These are phyloP conservation scores for Exophiala aquamarina DNA, from an alignment of 2,329 filamentous ascomycete species.

Conservation along the genomic window DNA sequence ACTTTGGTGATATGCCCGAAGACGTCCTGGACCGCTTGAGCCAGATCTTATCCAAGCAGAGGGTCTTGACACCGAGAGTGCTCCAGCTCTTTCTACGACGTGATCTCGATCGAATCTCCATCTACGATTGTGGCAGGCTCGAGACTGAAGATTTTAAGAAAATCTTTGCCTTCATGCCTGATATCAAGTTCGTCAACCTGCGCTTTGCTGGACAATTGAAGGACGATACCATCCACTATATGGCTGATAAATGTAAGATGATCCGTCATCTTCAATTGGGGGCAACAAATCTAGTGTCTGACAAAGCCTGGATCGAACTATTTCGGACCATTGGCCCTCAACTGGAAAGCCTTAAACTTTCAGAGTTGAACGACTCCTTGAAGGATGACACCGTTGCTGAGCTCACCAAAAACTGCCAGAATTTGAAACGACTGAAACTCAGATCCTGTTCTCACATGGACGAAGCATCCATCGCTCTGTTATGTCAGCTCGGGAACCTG, in stretches of 20 bases:
- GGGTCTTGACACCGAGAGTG: slow-evolving; percentile 53
- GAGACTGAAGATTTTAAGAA: slow-evolving; percentile 73
- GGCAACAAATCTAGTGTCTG: slow-evolving; percentile 78
- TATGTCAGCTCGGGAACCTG: slow-evolving; percentile 63
- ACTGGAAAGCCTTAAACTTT: slow-evolving; percentile 71
- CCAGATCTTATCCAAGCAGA: slow-evolving; percentile 64
- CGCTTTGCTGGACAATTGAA: slow-evolving; percentile 91
- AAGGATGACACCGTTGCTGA: slow-evolving; percentile 66
- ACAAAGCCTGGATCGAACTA: slow-evolving; percentile 71
- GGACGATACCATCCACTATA: slow-evolving; percentile 76
- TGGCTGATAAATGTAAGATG: slow-evolving; percentile 68
- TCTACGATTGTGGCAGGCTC: slow-evolving; percentile 67
- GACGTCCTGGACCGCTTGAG: slow-evolving; percentile 58
- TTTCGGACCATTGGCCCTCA: slow-evolving; percentile 64
- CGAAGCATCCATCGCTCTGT: slow-evolving; percentile 62
- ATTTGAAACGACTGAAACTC: slow-evolving; percentile 74
- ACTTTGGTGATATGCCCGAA: slow-evolving; percentile 63
- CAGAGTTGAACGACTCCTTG: slow-evolving; percentile 81
- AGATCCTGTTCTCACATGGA: slow-evolving; percentile 75
- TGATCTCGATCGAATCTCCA: slow-evolving; percentile 55
- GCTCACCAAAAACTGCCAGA: slow-evolving; percentile 65
- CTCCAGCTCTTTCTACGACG: slow-evolving; percentile 50
- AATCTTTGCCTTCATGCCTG: slow-evolving; percentile 74
- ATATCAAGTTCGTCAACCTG: slow-evolving; percentile 69
- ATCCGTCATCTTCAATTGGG: slow-evolving; percentile 77